These are phyloP conservation scores for Trichoderma semiorbis DNA, from an alignment of 2,329 filamentous ascomycete genomes.

Conservation along the genomic window DNA sequence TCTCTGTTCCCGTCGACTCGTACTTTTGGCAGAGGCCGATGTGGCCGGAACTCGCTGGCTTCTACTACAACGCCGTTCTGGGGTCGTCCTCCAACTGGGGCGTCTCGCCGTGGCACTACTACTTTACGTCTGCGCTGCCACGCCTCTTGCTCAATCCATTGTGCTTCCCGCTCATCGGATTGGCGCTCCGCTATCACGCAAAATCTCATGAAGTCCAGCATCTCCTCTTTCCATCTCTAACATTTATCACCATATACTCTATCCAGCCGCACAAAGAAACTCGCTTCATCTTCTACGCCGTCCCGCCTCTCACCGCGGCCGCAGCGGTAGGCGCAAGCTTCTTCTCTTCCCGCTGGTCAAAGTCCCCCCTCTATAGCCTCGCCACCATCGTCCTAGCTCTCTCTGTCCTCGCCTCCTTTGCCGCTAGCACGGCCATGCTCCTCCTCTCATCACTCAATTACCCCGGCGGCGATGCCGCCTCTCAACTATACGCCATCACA, in stretches of 20 bases:
- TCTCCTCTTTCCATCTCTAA: slow-evolving; percentile 62
- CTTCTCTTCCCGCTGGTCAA: slow-evolving; percentile 63
- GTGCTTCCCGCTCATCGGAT: slow-evolving; percentile 52
- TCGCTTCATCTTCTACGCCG: slow-evolving; percentile 86
- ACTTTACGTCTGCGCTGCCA: slow-evolving; percentile 77
- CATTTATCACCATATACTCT: slow-evolving; percentile 79
- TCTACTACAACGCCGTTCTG: slow-evolving; percentile 85
- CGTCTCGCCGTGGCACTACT: slow-evolving; percentile 78
- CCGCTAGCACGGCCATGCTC: slow-evolving; percentile 63
- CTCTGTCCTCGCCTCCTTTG: slow-evolving; percentile 59
- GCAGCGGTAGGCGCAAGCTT: slow-evolving; percentile 71
- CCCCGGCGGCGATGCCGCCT: slow-evolving; percentile 79
- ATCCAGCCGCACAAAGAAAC: slow-evolving; percentile 93
- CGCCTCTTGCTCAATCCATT: slow-evolving; percentile 80
- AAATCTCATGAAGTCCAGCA: slow-evolving; percentile 42
- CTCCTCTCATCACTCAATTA: slow-evolving; percentile 87
- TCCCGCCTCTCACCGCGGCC: slow-evolving; percentile 75
- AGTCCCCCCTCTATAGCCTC: slow-evolving; percentile 54
- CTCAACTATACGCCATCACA: slow-evolving; percentile 43
- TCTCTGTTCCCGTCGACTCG: slow-evolving; percentile 77
- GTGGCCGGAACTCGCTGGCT: slow-evolving; percentile 88
- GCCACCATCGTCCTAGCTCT: slow-evolving; percentile 53
- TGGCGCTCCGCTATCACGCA: slow-evolving; percentile 48
- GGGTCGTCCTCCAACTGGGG: slow-evolving; percentile 87
- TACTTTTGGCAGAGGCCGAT: slow-evolving; percentile 87